Evolutionary conservation across 2,329 filamentous ascomycete genomes (phyloP), one percentile per base, ranked within the genome.

Genomic region (Ophiostoma ips): DNA sequence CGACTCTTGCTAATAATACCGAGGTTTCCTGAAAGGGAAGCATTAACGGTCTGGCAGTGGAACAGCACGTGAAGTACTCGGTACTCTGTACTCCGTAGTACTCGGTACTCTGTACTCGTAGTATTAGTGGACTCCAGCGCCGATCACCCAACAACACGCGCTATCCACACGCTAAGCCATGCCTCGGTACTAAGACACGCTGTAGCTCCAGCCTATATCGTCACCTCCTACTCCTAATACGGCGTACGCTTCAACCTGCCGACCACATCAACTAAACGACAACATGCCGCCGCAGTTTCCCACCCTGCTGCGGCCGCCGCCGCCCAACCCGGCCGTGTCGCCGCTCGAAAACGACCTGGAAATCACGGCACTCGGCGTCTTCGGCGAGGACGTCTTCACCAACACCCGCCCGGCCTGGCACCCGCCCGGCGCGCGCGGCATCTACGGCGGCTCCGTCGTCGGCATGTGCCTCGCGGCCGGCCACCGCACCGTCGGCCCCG

Each of bases 351-450:
- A 94, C 66, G 82, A 86, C 46, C 76, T 95, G 50, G 88, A 95
- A 60, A 72, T 95, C 58, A 92, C 84, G 3, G 84, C 87, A 56
- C 72, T 95, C 48, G 71, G 71, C 50, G 82, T 84, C 54, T 78
- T 92, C 55, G 83, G 84, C 41, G 83, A 83, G 51, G 84, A 95
- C 63, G 82, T 96, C 58, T 98, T 92, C 71, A 96, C 92, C 50
- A 98, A 98, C 65, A 86, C 88, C 2, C 84, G 88, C 35, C 84
- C 84, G 19, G 75, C 92, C 54, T 96, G 89, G 89, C 89, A 94
- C 59, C 92, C 92, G 0, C 83, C 86, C 0, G 88, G 87, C 18
- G 92, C 92, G 3, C 81, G 92, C 49, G 92, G 92, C 53, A 88
- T 98, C 66, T 98, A 87, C 61, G 92, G 92, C 63, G 89, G 89